Evolutionary conservation across 306 rosid genomes (phyloP), one percentile per base, ranked within the genome.

Genomic region (Malus fusca): DNA sequence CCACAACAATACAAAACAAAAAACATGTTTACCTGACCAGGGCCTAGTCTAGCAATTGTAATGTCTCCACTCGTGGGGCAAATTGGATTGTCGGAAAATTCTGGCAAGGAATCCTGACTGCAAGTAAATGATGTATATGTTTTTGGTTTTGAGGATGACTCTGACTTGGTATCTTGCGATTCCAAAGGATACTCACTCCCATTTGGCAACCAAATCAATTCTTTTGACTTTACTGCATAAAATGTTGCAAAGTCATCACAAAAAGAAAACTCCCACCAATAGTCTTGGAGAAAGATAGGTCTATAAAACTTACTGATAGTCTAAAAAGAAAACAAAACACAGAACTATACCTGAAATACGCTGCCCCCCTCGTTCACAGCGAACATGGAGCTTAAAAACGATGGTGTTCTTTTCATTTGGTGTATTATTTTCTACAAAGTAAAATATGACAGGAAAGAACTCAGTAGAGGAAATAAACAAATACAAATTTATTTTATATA

Each of bases 391-490:
- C 65, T 88, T 85, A 80, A 96, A 96, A 80, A 92, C 99, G 71
- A 96, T 86, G 56, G 98, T 90, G 81, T 96, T 95, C 80, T 86
- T 92, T 77, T 95, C 99, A 77, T 87, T 87, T 59, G 84, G 84
- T 5, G 88, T 82, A 85, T 87, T 85, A 68, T 68, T 86, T 31
- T 84, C 98, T 95, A 78, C 43, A 62, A 79, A 40, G 28, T 2
- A 40, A 58, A 28, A 35, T 10, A 58, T 52, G 51, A 6, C 8
- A 18, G 25, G 17, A 15, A 64, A 37, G 58, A 79, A 75, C 62
- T 62, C 37, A 61, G 51, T 6, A 65, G 11, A 22, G 30, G 12
- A 19, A 28, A 77, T n/a, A 31, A 67, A 28, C 22, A 44, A 23
- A 44, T 0, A 37, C 1, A 14, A 31, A 17, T 10, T 23, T 33